Base-by-base conservation (phyloP, 306 rosid species). In the Fagus sylvatica region DNA sequence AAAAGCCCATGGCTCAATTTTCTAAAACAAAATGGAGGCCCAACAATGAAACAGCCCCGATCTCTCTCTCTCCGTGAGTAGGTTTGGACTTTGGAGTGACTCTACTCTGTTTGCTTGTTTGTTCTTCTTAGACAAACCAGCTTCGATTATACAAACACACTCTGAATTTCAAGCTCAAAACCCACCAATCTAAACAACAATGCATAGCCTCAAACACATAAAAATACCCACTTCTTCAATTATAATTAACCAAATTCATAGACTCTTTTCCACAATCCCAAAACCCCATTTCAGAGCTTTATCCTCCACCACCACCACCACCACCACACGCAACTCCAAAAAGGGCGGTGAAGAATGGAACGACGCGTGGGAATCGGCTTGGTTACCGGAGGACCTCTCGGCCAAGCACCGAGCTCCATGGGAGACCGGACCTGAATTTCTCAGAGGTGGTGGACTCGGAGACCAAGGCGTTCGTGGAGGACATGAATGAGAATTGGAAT, bases 351-450 rank as follows among this genome's bases (percentile, higher is more conserved):
- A 90, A 40, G 97, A 92, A 56, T 95, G 98, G 98, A 95, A 95
- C 39, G 93, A 89, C 34, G 89, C 98, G 0, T 95, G 98, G 98
- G 98, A 93, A 61, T 80, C 96, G 1, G 95, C 98, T 42, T 95
- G 98, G 98, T 83, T 95, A 0, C 98, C 98, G 17, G 96, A 90
- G 67, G 98, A 92, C 64, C 80, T 90, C 33, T 82, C 87, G 11
- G 85, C 86, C 4, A 88, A 81, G 79, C 48, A 76, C 39, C 86
- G 88, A 32, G 88, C 96, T 17, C 93, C 97, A 28, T 95, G 98
- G 98, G 98, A 95, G 81, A 59, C 61, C 17, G 98, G 98, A 91
- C 64, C 94, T 89, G 51, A 91, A 85, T 76, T 91, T 89, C 81
- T 78, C 91, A 19, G 28, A 53, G 17, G 12, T 69, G 22, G 86